Evolutionary conservation across 192 early-diverging fungal genomes (phyloP), one percentile per base, ranked within the genome.

Genomic region (Entophlyctis luteolus): DNA sequence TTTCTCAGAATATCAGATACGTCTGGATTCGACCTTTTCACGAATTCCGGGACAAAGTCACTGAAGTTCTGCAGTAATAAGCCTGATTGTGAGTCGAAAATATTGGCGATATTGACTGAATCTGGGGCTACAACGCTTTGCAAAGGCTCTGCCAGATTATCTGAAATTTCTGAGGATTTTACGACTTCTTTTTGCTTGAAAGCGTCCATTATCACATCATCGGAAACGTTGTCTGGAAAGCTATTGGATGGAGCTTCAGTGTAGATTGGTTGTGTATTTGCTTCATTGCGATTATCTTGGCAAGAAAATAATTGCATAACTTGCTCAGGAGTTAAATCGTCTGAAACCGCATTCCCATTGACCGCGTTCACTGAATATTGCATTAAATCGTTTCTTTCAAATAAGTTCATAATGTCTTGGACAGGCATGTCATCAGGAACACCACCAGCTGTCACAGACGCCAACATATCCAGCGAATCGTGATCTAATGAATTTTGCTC

Each of bases 181-280:
- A 42, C n/a, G 8, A n/a, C 39, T 20, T 63, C 65, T 12, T 59
- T 5, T 32, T 56, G 20, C 4, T 67, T 59, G 56, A 69, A 58
- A 33, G 59, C 32, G 5, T n/a, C 6, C 67, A 69, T 60, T 6
- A 59, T 46, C 14, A 47, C 55, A 6, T 48, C 10, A 4, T 33
- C 42, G 14, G 35, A 22, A n/a, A 62, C 27, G 20, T 55, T n/a
- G 42, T 62, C 60, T 57, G 42, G 10, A 42, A 42, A 12, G 10
- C 39, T 8, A 12, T 8, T 8, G 8, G 39, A 12, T n/a, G 39
- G 10, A n/a, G 8, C n/a, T 42, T 42, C 39, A 42, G 39, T n/a
- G 8, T 42, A 8, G n/a, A 42, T 42, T 42, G 8, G 8, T 12
- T 42, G 10, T 8, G n/a, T 12, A 42, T 42, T 42, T 8, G 8